Percentiles rank a stretch among this genome's conserved stretches.
phyloP scores from a whole-genome alignment of 352 stramenopile species.

The Globisporangium splendens region DNA sequence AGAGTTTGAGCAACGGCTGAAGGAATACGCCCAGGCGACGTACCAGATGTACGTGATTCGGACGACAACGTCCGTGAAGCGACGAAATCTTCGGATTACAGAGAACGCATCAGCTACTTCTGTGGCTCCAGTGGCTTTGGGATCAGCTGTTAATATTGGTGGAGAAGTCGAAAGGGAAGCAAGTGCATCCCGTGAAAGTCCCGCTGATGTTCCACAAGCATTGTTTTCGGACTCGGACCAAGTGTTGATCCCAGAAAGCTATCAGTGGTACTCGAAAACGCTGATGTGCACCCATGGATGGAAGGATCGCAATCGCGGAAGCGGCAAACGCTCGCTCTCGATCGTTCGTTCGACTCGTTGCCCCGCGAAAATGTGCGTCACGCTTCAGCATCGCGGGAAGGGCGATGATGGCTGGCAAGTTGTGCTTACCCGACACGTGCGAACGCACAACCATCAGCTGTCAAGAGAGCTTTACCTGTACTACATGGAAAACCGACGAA shows the following conservation, averaged over 20 bases:
- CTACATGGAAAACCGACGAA: constrained; percentile 75
- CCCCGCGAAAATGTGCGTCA: constrained; percentile 78
- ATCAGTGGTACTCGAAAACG: constrained; percentile 81
- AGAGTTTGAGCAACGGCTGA: constrained; percentile 58
- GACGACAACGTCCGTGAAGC: constrained; percentile 70
- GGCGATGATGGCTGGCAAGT: constrained; percentile 53
- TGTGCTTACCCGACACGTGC: constrained; percentile 71
- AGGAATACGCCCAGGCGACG: constrained; percentile 50
- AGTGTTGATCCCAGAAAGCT: constrained; percentile 55
- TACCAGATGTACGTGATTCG: constrained; percentile 78
- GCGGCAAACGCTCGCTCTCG: constrained; percentile 56
- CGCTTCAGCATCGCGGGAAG: constrained; percentile 44
- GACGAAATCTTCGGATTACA: constrained; percentile 64
- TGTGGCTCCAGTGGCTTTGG: background rate
- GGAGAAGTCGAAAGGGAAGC: too few species aligned
- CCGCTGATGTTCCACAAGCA: background rate
- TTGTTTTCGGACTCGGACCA: constrained; percentile 16
- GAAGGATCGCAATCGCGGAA: constrained; percentile 65
- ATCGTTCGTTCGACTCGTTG: constrained; percentile 66
- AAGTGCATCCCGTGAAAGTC: background rate
- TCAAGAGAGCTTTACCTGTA: constrained; percentile 72
- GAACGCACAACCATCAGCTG: constrained; percentile 69
- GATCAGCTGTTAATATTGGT: too few species aligned
- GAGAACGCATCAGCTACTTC: constrained; percentile 25
- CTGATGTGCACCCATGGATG: constrained; percentile 80